Percentiles rank a stretch among this genome's conserved stretches.
Conservation (phyloP, 345 rosid species). For the Citrus hindsii region DNA sequence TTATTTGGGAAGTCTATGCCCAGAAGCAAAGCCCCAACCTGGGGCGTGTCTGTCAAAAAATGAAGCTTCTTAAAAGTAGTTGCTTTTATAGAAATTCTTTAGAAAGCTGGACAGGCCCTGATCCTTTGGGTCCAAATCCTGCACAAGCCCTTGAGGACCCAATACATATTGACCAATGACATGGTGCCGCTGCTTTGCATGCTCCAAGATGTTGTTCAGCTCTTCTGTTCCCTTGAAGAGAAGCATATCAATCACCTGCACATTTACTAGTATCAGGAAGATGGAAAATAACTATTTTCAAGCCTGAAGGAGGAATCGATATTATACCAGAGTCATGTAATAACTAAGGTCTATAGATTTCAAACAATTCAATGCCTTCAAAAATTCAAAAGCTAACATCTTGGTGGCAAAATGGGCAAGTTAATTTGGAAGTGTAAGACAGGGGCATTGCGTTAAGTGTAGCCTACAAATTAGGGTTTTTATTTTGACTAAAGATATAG, state of each 20-base stretch:
- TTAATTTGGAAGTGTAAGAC: background rate
- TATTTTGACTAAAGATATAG: background rate
- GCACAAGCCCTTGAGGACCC: conserved; percentile 64
- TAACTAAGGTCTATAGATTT: background rate
- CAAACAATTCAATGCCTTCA: background rate
- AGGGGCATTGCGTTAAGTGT: background rate
- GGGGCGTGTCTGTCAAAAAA: background rate
- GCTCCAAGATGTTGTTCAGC: conserved; percentile 71
- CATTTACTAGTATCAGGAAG: conserved; percentile 14
- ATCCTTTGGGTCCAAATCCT: conserved; percentile 65
- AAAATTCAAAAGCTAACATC: background rate
- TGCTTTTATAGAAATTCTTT: conserved; percentile 81
- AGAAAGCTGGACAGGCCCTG: conserved; percentile 72
- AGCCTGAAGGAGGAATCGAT: background rate
- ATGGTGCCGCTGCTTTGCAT: conserved; percentile 99
- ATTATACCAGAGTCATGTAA: background rate
- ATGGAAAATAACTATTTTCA: background rate
- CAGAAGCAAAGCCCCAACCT: background rate
- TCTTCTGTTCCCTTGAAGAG: conserved; percentile 96
- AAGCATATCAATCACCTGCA: conserved; percentile 92
- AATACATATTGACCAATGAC: conserved; percentile 85
- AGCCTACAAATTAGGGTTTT: background rate
- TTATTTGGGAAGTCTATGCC: conserved; percentile 25
- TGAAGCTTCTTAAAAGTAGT: conserved; percentile 55
- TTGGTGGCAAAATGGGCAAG: background rate